These are phyloP conservation scores for Melaleuca quinquenervia DNA, from an alignment of 345 rosid species.

Conservation along the genomic window DNA sequence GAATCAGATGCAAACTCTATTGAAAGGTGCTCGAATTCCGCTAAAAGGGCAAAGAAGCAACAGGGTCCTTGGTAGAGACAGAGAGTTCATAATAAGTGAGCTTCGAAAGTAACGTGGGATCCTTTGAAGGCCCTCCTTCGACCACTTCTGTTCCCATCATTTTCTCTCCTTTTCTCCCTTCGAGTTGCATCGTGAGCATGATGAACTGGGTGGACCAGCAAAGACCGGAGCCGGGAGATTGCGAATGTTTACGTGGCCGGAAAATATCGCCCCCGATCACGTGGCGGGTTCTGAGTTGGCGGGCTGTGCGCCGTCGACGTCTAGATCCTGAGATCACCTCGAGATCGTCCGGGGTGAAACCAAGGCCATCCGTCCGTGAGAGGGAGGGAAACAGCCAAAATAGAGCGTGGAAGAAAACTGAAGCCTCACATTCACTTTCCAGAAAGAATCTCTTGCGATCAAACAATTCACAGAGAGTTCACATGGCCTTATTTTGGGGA, in stretches of 20 bases:
- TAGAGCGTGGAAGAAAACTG: not conserved
- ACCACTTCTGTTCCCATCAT: not conserved
- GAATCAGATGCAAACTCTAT: not conserved
- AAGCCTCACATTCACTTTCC: slow-evolving; percentile 25
- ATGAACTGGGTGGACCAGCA: not conserved
- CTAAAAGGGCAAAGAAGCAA: not conserved
- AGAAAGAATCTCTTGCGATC: slow-evolving; percentile 4
- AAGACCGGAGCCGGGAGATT: not conserved
- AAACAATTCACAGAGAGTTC: not conserved
- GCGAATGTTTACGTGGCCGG: not conserved
- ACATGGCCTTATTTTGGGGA: not conserved
- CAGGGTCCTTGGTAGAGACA: not conserved
- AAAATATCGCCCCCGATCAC: not conserved
- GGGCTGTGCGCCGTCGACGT: not conserved
- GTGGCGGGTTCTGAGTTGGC: not conserved
- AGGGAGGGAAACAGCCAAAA: not conserved
- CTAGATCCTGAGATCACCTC: not conserved
- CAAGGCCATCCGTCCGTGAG: not conserved
- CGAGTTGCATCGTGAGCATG: not conserved
- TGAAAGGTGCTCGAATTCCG: not conserved
- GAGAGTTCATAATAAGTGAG: not conserved
- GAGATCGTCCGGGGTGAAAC: not conserved
- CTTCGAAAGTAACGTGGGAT: not conserved
- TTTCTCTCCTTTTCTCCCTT: not conserved
- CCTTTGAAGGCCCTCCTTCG: not conserved